Evolutionary conservation across 768 basidiomycete species (phyloP), one percentile per base, ranked within the genome.

Genomic region (Goffeauzyma gilvescens): DNA sequence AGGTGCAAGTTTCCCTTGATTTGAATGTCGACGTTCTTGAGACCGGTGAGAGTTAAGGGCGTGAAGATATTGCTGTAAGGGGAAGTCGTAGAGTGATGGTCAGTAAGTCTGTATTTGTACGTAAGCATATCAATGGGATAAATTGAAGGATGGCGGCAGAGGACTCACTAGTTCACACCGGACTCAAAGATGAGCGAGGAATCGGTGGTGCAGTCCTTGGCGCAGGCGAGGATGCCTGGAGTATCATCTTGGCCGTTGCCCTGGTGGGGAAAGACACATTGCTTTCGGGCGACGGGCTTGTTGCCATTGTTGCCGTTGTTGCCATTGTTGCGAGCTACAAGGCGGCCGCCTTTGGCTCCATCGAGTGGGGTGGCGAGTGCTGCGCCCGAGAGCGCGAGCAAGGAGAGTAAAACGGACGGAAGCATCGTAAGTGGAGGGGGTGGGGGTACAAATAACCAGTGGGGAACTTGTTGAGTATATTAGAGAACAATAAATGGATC

Each of bases 1-100:
- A 41, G 20, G 14, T 41, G 40, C 18, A 41, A 23, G 30, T 41
- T 41, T 32, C 40, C 68, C 27, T 40, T 25, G 23, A 46, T 38
- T 23, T 32, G 24, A 21, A 71, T 62, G 6, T 65, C 60, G n/a
- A 71, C 68, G 44, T 54, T 54, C 22, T 69, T 43, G 17, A 55
- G 34, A 18, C 40, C 44, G n/a, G 48, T 36, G 10, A 52, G 54
- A 28, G 47, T 50, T 38, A 58, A 32, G 6, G 56, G 56, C 12
- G 54, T 55, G 32, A 50, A 46, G 31, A 52, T 36, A 44, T 54
- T 51, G 50, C 55, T 57, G 14, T 24, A 10, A 26, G 26, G 7
- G 5, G 21, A 2, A 41, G 18, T 14, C 6, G 28, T 9, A 17
- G 24, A 14, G 4, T 17, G 21, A 30, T 38, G n/a, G 2, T 26